A percentile compares a stretch with the other conserved stretches of the same genome.
Conservation (phyloP, 2,329 filamentous ascomycete species). For the Aschersonia sp. region DNA sequence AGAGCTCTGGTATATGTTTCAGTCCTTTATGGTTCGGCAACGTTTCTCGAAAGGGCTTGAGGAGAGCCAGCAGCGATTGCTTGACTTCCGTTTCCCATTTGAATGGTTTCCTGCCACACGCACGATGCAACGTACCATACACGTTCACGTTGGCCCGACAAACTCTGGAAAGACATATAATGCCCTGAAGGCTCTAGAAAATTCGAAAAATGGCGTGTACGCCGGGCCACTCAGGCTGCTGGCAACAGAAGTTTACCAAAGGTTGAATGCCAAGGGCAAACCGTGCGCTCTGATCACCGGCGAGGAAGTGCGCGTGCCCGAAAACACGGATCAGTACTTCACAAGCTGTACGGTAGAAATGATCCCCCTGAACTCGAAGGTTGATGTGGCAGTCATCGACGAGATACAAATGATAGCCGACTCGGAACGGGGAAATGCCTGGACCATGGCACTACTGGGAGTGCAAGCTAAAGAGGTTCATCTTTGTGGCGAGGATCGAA, state of each 20-base stretch:
- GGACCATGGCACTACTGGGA: conserved; percentile 83
- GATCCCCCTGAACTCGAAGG: conserved; percentile 35
- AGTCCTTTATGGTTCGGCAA: conserved; percentile 44
- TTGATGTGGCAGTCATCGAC: conserved; percentile 90
- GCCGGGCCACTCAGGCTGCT: conserved; percentile 79
- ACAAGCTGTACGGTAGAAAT: conserved; percentile 93
- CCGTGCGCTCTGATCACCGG: conserved; percentile 75
- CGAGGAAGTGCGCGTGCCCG: conserved; percentile 66
- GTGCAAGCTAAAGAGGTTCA: conserved; percentile 81
- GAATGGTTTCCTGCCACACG: conserved; percentile 89
- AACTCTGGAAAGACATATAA: conserved; percentile 98
- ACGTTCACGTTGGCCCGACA: conserved; percentile 89
- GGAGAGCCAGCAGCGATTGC: conserved; percentile 46
- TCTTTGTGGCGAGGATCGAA: conserved; percentile 79
- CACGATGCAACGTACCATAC: conserved; percentile 64
- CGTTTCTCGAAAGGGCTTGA: conserved; percentile 41
- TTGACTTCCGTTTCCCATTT: conserved; percentile 76
- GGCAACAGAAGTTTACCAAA: conserved; percentile 88
- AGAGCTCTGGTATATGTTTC: conserved; percentile 56
- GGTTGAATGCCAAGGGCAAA: conserved; percentile 65
- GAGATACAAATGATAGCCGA: conserved; percentile 97
- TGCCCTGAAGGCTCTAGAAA: conserved; percentile 72
- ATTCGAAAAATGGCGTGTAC: conserved; percentile 65
- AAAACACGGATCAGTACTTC: conserved; percentile 43
- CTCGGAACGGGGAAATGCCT: conserved; percentile 71